These are phyloP conservation scores for Magnusiomyces suaveolens DNA, from an alignment of 1,139 yeast genomes.

Conservation along the genomic window DNA sequence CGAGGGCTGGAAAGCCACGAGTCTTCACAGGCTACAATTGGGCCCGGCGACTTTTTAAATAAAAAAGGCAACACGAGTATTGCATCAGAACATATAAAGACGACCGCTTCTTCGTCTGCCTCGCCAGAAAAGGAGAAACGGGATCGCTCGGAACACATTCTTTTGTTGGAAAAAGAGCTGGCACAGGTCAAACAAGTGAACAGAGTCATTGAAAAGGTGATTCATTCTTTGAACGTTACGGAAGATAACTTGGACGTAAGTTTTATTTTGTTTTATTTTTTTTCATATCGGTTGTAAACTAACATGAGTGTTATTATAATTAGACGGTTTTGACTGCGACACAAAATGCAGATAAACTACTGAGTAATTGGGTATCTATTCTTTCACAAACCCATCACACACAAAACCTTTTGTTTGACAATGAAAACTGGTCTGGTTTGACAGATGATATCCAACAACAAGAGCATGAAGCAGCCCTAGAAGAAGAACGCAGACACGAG, in stretches of 20 bases:
- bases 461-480: neutral
- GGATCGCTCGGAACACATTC: constrained; percentile 16
- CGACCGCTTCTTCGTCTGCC: neutral
- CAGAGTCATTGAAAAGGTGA: constrained; percentile 21
- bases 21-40: neutral
- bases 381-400: constrained; percentile 33
- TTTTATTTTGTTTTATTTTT: neutral
- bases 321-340: constrained; percentile 22
- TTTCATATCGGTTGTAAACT: neutral
- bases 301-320: neutral
- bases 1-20: neutral
- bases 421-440: constrained; percentile 29
- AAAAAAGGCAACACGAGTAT: too few species aligned
- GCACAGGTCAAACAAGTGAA: constrained; percentile 23
- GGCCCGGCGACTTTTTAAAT: neutral
- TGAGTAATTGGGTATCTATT: constrained; percentile 30
- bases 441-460: constrained; percentile 17
- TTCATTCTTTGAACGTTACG: constrained; percentile 20
- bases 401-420: constrained; percentile 25
- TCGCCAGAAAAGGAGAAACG: neutral
- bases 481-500: constrained; percentile 19
- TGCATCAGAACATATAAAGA: neutral
- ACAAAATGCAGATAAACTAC: constrained; percentile 27
- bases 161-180: constrained; percentile 20
- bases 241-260: constrained; percentile 19